These are phyloP conservation scores for Hura crepitans DNA, from an alignment of 441 rosid genomes.

Conservation along the genomic window DNA sequence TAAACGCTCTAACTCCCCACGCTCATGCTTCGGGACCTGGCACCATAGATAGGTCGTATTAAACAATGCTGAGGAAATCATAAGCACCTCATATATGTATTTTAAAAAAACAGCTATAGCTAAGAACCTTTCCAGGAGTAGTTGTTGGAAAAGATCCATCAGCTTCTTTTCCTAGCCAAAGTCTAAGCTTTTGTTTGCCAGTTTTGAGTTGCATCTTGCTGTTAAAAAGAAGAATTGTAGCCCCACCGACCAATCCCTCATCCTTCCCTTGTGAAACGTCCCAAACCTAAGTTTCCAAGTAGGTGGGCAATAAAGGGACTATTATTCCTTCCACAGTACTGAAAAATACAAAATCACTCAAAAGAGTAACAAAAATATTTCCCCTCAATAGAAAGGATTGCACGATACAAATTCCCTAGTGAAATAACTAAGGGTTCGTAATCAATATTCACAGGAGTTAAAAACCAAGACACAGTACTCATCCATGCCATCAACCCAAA, in stretches of 20 bases:
- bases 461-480: background rate
- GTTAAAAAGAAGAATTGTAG: constrained; percentile 83
- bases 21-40: constrained; percentile 89
- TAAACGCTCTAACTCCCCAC: constrained; percentile 88
- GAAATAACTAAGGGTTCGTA: background rate
- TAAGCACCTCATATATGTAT: constrained; percentile 6
- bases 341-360: background rate
- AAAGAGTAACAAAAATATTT: background rate
- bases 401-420: background rate
- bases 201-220: constrained; percentile 87
- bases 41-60: background rate
- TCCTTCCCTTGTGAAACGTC: constrained; percentile 86
- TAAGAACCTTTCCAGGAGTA: constrained; percentile 94
- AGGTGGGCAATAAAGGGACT: constrained; percentile 10
- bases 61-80: constrained; percentile 7
- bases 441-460: background rate
- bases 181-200: constrained; percentile 95
- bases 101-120: constrained; percentile 11
- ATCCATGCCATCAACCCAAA: background rate
- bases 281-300: constrained; percentile 61
- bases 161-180: constrained; percentile 85
- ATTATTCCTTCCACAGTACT: background rate
- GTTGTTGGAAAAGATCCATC: constrained; percentile 82
- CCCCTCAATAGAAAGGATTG: background rate
- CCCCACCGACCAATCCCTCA: constrained; percentile 88